A percentile compares a stretch with the other conserved stretches of the same genome.
Evolutionary conservation across 1,139 yeast species (phyloP).

Genomic region (Blastobotrys proliferans): DNA sequence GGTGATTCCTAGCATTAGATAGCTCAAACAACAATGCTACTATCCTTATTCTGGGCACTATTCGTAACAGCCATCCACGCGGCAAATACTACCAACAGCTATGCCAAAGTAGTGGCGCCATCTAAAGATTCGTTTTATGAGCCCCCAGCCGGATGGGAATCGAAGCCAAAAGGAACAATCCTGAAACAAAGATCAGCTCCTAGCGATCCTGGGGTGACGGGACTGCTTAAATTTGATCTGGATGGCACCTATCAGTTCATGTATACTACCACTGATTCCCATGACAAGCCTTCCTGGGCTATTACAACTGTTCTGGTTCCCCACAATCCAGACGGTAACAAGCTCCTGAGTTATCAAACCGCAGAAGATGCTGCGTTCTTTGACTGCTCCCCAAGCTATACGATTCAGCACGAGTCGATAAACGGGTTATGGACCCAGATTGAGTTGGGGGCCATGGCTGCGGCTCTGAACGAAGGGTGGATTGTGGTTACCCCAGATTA

Average conservation of each 20-base stretch:
- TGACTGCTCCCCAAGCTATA: constrained; percentile 32
- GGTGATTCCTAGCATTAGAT: too few species aligned
- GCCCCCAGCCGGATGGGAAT: constrained; percentile 22
- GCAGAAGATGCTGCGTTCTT: constrained; percentile 29
- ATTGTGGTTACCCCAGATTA: constrained; percentile 28
- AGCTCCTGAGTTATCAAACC: constrained; percentile 29
- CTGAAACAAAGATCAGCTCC: constrained; percentile 16
- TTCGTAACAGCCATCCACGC: constrained; percentile 1
- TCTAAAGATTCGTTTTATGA: constrained; percentile 23
- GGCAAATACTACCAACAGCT: background rate
- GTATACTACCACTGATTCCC: constrained; percentile 27
- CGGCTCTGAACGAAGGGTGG: constrained; percentile 17
- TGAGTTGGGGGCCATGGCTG: background rate
- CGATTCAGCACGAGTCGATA: constrained; percentile 19
- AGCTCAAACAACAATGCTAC: too few species aligned
- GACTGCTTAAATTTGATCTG: constrained; percentile 5
- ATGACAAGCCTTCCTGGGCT: constrained; percentile 27
- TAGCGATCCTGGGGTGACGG: constrained; percentile 8
- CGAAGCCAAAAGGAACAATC: constrained; percentile 19
- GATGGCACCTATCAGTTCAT: constrained; percentile 24
- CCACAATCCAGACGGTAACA: constrained; percentile 9
- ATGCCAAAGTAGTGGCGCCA: constrained; percentile 15
- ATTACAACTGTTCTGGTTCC: constrained; percentile 31
- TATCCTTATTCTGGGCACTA: too few species aligned
- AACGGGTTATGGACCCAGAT: background rate